These are phyloP conservation scores for Trichocladium antarcticum DNA, from an alignment of 495 filamentous ascomycete genomes.

Conservation along the genomic window DNA sequence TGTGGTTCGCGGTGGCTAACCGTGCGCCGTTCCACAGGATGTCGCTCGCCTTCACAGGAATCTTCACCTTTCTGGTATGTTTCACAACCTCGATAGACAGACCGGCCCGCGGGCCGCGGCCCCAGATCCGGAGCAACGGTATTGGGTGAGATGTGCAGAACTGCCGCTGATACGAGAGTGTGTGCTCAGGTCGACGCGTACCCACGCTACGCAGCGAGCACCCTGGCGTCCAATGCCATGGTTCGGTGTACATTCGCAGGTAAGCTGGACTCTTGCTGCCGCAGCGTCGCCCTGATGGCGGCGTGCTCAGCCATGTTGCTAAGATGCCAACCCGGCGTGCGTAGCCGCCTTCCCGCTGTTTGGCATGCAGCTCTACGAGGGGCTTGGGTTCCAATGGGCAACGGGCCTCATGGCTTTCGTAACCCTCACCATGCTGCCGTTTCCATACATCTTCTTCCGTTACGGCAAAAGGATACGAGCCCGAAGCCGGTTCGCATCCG, in stretches of 20 bases:
- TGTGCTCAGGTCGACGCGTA: slow-evolving; percentile 65
- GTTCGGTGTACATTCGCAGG: slow-evolving; percentile 74
- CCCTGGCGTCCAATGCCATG: slow-evolving; percentile 82
- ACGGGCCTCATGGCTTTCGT: slow-evolving; percentile 57
- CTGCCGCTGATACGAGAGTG: slow-evolving; percentile 21
- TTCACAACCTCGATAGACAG: slow-evolving; percentile 9
- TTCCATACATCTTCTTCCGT: slow-evolving; percentile 58
- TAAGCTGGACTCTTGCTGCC: slow-evolving; percentile 13
- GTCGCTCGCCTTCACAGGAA: slow-evolving; percentile 65
- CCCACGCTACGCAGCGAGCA: slow-evolving; percentile 77
- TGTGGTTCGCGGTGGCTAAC: slow-evolving; percentile 30
- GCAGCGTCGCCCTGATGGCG: too few relatives aligned
- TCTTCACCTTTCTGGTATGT: slow-evolving; percentile 78
- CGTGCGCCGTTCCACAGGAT: slow-evolving; percentile 41
- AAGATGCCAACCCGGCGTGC: slow-evolving; percentile 4
- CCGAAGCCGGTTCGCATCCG: slow-evolving; percentile 37
- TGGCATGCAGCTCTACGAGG: slow-evolving; percentile 50
- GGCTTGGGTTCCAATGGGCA: slow-evolving; percentile 62
- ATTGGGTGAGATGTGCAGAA: slow-evolving; percentile 18
- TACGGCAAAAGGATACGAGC: slow-evolving; percentile 47
- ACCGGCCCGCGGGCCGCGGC: slow-evolving; percentile 1
- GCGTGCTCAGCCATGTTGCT: too few relatives aligned
- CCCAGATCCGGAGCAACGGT: slow-evolving; percentile 2
- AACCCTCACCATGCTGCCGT: slow-evolving; percentile 57
- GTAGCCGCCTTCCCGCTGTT: slow-evolving; percentile 42